phyloP scores from a whole-genome alignment of 2,329 filamentous ascomycete genomes.

The Rhynchosporium graminicola region DNA sequence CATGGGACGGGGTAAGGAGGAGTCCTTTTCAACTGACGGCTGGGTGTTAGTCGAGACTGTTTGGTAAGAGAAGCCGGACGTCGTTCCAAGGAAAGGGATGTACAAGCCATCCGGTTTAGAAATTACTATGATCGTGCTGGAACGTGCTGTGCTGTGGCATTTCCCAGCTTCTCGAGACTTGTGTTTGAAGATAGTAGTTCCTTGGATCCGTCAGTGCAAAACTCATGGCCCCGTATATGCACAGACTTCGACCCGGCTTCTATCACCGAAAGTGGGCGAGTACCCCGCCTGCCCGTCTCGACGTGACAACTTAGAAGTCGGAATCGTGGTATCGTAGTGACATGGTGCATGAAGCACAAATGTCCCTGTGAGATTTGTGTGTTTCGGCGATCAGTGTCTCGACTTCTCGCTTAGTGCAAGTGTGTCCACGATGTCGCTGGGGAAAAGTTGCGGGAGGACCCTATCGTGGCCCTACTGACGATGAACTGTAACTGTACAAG shows the following conservation, averaged over 20 bases:
- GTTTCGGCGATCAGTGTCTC: conserved; percentile 22
- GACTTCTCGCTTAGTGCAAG: neutral
- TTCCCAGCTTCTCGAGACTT: conserved; percentile 21
- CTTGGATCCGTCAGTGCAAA: conserved; percentile 12
- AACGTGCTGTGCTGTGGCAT: conserved; percentile 7
- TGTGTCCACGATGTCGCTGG: neutral
- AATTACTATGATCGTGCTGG: conserved; percentile 8
- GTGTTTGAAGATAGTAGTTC: conserved; percentile 27
- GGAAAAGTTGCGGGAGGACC: neutral
- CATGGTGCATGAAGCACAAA: conserved; percentile 18
- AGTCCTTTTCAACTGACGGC: conserved; percentile 8
- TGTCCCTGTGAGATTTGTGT: conserved; percentile 19
- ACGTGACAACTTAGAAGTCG: conserved; percentile 4
- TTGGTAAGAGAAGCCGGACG: conserved; percentile 3
- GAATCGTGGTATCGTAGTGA: neutral
- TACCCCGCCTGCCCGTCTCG: conserved; percentile 30
- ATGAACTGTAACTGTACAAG: conserved; percentile 10
- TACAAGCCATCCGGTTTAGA: neutral
- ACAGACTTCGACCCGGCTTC: conserved; percentile 28
- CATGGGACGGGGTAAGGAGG: conserved; percentile 10
- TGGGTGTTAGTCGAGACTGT: neutral
- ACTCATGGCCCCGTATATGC: conserved; percentile 22
- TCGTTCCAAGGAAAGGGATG: conserved; percentile 9
- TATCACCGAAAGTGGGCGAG: conserved; percentile 14
- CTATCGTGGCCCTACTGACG: neutral